Percentiles rank a stretch among this genome's conserved stretches.
Evolutionary conservation across 2,329 filamentous ascomycete species (phyloP).

Genomic region (Cryphonectria radicalis): DNA sequence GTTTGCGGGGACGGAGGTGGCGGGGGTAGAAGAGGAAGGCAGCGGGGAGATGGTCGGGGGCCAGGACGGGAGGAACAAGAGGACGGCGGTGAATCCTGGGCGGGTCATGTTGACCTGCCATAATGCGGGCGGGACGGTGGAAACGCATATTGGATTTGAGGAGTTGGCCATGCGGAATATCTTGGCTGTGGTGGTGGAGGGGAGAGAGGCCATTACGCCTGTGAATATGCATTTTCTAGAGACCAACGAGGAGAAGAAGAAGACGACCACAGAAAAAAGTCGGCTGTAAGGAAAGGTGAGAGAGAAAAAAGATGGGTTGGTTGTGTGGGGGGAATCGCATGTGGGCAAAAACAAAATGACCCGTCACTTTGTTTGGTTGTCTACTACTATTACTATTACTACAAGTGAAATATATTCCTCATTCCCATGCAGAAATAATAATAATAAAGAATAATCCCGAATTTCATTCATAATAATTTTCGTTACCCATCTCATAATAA

Average conservation of each 20-base stretch:
- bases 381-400: no score
- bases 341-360: not conserved
- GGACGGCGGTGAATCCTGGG: constrained; percentile 32
- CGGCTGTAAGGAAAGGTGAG: constrained; percentile 3
- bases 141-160: constrained; percentile 70
- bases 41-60: no score
- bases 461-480: not conserved
- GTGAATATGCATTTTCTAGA: constrained; percentile 64
- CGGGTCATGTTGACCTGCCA: constrained; percentile 67
- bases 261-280: constrained; percentile 6
- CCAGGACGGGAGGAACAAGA: not conserved
- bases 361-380: no score
- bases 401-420: not conserved
- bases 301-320: not conserved
- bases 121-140: constrained; percentile 68
- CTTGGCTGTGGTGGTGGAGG: constrained; percentile 60
- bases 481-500: not conserved
- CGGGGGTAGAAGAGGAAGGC: no score
- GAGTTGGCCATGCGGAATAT: constrained; percentile 70
- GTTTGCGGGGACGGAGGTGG: constrained; percentile 38
- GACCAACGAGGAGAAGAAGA: not conserved
- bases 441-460: not conserved
- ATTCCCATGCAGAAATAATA: not conserved
- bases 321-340: not conserved
- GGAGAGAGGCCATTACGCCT: constrained; percentile 58